Base-by-base conservation (phyloP, 805 yeast genomes). In the Sporopachydermia lactativora region DNA sequence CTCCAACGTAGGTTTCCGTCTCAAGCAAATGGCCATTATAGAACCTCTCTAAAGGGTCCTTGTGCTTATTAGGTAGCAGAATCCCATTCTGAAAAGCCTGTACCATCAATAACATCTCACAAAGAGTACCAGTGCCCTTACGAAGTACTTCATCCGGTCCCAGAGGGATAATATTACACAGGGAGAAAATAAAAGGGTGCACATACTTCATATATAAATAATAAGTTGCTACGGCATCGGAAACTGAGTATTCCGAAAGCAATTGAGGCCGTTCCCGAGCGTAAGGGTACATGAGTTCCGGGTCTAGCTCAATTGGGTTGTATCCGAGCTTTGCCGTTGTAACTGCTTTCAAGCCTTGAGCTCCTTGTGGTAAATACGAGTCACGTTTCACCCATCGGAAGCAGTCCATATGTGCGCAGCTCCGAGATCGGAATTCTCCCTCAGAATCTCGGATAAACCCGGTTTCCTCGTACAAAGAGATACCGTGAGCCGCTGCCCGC, bases 221-320 rank as follows among this genome's bases (percentile, higher is more conserved):
- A 56, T 88, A 92, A 0, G 99, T 92, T 3, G 98, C 98, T 34
- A 94, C 98, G 8, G 99, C 99, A 68, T 92, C 99, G 43, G 98
- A 94, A 18, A 92, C 99, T 1, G 98, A 94, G 59, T 92, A 92
- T 55, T 94, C 98, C 0, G 98, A 85, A 40, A 92, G 61, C 3
- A 80, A 62, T 53, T 92, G 97, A 1, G 99, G 98, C 50, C 81
- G 75, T 52, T 88, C 95, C 49, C 79, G 75, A 3, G 99, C 99
- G 58, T 89, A 92, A 0, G 96, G 96, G 0, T 96, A 86, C 99
- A 92, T 92, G 39, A 88, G 64, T 60, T 92, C 99, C 0, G 99
- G 99, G 51, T 92, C 98, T 44, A 92, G 66, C 60, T 92, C 98
- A 13, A 88, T 78, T 3, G 99, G 99, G 53, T 89, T 86, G 53